Conservation (phyloP, 768 basidiomycete species). For the Mycena polygramma region DNA sequence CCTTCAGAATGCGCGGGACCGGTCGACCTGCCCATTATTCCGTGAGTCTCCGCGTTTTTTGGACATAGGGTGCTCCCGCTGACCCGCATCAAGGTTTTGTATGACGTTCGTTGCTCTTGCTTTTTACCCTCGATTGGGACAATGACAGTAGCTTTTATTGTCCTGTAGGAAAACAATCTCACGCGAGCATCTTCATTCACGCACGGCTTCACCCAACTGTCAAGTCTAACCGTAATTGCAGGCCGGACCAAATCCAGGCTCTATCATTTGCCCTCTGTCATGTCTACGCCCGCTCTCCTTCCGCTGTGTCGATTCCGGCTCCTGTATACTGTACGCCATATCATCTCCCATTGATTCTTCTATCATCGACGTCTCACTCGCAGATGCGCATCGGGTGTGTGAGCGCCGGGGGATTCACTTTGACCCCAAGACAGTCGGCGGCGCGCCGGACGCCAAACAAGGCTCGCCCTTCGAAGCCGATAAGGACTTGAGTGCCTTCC, state of each 20-base stretch:
- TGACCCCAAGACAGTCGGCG: conserved; percentile 52
- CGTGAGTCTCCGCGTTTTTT: conserved; percentile 22
- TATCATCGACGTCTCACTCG: too few species aligned
- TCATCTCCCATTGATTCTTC: not conserved
- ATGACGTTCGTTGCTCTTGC: too few species aligned
- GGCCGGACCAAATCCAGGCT: conserved; percentile 73
- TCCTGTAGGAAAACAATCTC: conserved; percentile 59
- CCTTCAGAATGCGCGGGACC: conserved; percentile 47
- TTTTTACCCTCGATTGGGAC: too few species aligned
- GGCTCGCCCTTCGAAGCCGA: not conserved
- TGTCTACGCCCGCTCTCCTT: conserved; percentile 41
- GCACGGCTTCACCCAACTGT: too few species aligned
- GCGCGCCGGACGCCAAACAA: not conserved
- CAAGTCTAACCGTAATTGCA: conserved; percentile 48
- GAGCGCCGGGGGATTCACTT: conserved; percentile 72
- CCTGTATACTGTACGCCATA: conserved; percentile 25
- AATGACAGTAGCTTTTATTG: not conserved
- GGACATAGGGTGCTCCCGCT: too few species aligned
- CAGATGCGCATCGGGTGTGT: conserved; percentile 84
- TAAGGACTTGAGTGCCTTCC: not conserved
- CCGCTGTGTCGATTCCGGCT: conserved; percentile 33
- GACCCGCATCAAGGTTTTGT: too few species aligned
- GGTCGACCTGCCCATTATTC: conserved; percentile 44
- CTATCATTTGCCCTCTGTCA: conserved; percentile 78
- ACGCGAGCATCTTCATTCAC: conserved; percentile 41